A percentile compares a stretch with the other conserved stretches of the same genome.
Evolutionary conservation across 257 asterid species (phyloP).

Genomic region (Solanum medicagineum): DNA sequence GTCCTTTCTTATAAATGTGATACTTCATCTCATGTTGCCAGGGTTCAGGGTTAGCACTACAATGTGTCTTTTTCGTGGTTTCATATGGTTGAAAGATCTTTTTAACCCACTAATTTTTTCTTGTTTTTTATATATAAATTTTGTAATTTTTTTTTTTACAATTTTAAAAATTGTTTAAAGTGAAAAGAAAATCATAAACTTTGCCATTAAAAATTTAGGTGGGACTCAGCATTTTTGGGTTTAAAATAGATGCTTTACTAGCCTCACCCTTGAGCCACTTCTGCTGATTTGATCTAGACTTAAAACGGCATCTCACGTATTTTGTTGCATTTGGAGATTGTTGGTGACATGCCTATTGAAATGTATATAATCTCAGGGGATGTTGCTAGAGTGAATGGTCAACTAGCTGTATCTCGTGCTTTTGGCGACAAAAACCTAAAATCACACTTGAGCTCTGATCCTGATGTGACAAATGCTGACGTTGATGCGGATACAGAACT

Average conservation of each 20-base stretch:
- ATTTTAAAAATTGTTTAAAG: background rate
- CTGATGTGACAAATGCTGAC: constrained; percentile 49
- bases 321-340: background rate
- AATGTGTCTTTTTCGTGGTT: background rate
- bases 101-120: background rate
- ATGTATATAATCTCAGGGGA: constrained; percentile 46
- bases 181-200: background rate
- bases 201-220: background rate
- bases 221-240: background rate
- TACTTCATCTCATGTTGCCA: background rate
- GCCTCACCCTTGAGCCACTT: background rate
- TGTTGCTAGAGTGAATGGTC: constrained; percentile 85
- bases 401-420: constrained; percentile 89
- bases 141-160: background rate
- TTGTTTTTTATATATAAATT: background rate
- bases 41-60: background rate
- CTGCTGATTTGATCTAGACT: background rate
- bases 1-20: background rate
- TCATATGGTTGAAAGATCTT: background rate
- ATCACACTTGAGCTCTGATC: constrained; percentile 70
- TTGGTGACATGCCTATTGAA: background rate
- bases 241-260: background rate
- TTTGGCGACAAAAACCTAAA: constrained; percentile 87
- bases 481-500: constrained; percentile 48
- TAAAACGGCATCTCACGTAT: background rate